Conservation (phyloP, 2,329 filamentous ascomycete genomes). For the Dactylellina haptotyla region DNA sequence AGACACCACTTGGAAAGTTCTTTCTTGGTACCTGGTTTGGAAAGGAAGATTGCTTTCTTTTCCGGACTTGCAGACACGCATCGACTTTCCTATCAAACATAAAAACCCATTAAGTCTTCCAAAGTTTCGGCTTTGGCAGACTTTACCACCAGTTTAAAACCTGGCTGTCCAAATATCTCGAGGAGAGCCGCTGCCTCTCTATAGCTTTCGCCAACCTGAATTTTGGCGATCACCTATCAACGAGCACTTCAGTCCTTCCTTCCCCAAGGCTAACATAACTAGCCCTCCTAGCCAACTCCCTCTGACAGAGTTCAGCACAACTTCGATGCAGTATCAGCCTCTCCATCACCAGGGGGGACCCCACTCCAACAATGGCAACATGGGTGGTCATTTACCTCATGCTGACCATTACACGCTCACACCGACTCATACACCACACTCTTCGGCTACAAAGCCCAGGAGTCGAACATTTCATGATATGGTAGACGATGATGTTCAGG, state of each 20-base stretch:
- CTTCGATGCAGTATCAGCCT: slow-evolving; percentile 53
- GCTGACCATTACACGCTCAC: slow-evolving; percentile 50
- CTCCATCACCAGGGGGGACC: slow-evolving; percentile 45
- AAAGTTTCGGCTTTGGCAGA: slow-evolving; percentile 55
- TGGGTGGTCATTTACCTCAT: slow-evolving; percentile 48
- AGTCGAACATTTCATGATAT: slow-evolving; percentile 53
- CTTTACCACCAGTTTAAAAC: slow-evolving; percentile 51
- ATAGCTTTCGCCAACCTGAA: slow-evolving; percentile 52
- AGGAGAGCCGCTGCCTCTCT: slow-evolving; percentile 53
- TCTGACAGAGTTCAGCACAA: slow-evolving; percentile 46
- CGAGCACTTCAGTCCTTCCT: slow-evolving; percentile 52
- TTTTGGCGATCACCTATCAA: slow-evolving; percentile 54
- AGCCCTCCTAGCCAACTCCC: slow-evolving; percentile 51
- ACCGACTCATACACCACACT: slow-evolving; percentile 48
- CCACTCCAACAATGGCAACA: slow-evolving; percentile 50
- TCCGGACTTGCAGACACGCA: slow-evolving; percentile 38
- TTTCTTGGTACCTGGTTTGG: background rate
- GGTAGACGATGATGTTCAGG: slow-evolving; percentile 57
- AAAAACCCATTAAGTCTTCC: slow-evolving; percentile 44
- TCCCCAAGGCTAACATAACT: slow-evolving; percentile 42
- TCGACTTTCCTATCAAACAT: slow-evolving; percentile 41
- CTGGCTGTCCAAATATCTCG: slow-evolving; percentile 55
- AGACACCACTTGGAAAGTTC: background rate
- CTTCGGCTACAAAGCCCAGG: slow-evolving; percentile 49
- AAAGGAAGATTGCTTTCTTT: slow-evolving; percentile 29